Conservation (phyloP, 2,329 filamentous ascomycete genomes). For the Daldinia eschscholtzii region DNA sequence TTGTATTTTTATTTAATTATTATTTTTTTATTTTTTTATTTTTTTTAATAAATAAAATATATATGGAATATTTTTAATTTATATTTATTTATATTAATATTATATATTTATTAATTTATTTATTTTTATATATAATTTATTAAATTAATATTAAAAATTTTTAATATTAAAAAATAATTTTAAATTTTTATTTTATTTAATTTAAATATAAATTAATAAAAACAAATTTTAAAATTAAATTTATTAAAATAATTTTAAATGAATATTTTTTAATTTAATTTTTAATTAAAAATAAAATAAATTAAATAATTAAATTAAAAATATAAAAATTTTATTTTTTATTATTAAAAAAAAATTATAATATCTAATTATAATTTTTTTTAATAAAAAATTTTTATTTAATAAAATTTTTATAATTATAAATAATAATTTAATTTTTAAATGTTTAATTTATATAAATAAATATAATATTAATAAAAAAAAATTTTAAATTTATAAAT, state of each 20-base stretch:
- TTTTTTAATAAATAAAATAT: constrained; percentile 1
- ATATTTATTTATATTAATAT: constrained; percentile 1
- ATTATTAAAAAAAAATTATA: not conserved
- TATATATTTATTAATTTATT: not conserved
- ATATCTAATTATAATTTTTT: not conserved
- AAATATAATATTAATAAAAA: constrained; percentile 3
- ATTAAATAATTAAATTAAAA: not conserved
- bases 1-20: not conserved
- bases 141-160: not conserved
- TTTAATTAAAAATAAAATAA: not conserved
- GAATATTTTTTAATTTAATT: not conserved
- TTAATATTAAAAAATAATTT: not conserved
- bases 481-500: not conserved
- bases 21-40: not conserved
- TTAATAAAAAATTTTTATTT: not conserved
- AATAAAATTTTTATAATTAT: not conserved
- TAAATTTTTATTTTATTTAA: not conserved
- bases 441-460: not conserved
- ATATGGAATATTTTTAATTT: constrained; percentile 1
- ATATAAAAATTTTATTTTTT: not conserved
- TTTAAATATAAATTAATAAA: not conserved
- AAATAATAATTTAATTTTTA: not conserved
- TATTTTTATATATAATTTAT: not conserved
- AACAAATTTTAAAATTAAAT: constrained; percentile 1
- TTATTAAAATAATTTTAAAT: constrained; percentile 1